A percentile compares a stretch with the other conserved stretches of the same genome.
Evolutionary conservation across 805 yeast genomes (phyloP).

Genomic region (Ogataea nitratoaversa): DNA sequence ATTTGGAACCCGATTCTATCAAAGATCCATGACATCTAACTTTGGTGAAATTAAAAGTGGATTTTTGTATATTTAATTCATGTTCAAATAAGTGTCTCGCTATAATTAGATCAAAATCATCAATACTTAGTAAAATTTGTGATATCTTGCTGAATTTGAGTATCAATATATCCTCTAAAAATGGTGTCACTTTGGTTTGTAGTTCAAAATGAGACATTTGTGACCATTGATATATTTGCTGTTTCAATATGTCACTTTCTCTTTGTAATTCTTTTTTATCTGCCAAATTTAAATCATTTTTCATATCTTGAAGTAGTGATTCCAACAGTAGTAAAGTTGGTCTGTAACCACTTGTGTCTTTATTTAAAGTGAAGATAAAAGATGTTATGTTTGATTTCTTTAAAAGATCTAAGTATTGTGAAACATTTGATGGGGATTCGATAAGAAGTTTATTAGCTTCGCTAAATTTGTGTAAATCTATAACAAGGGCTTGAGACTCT

Average conservation of each 20-base stretch:
- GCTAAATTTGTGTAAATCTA: constrained; percentile 24
- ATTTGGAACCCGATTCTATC: constrained; percentile 21
- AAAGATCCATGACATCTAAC: constrained; percentile 30
- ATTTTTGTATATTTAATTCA: constrained; percentile 19
- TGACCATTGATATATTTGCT: constrained; percentile 29
- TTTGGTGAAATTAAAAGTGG: constrained; percentile 20
- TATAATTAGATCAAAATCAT: constrained; percentile 29
- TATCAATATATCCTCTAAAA: constrained; percentile 23
- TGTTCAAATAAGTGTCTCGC: constrained; percentile 26
- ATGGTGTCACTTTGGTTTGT: constrained; percentile 30
- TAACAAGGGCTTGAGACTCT: constrained; percentile 8
- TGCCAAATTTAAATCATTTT: constrained; percentile 8
- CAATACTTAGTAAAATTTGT: constrained; percentile 30
- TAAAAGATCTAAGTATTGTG: constrained; percentile 23
- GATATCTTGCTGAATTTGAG: constrained; percentile 26
- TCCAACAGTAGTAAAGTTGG: constrained; percentile 23
- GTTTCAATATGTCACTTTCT: constrained; percentile 9
- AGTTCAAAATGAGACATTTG: constrained; percentile 32
- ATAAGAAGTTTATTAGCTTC: constrained; percentile 27
- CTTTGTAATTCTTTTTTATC: constrained; percentile 9
- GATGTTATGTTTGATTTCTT: constrained; percentile 26
- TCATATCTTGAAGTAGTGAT: constrained; percentile 24
- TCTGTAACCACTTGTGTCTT: constrained; percentile 28
- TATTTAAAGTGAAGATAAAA: constrained; percentile 23
- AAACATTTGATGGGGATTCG: constrained; percentile 24